phyloP scores from a whole-genome alignment of 768 basidiomycete genomes.

The Leccinellum rugosiceps region DNA sequence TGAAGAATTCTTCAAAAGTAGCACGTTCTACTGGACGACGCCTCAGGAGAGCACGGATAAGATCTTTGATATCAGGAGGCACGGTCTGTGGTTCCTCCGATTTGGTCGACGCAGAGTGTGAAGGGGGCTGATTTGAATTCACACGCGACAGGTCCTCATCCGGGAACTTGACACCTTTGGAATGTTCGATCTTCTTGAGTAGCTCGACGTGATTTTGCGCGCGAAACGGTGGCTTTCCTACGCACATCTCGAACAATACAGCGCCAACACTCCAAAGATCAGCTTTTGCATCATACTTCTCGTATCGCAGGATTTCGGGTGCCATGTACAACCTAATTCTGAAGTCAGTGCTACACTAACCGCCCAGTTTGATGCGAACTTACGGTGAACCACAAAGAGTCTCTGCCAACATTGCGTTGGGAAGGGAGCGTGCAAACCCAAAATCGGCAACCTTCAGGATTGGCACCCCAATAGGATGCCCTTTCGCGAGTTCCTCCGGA shows the following conservation, averaged over 20 bases:
- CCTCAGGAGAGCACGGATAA: slow-evolving; percentile 82
- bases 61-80: slow-evolving; percentile 79
- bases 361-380: slow-evolving; percentile 31
- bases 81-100: slow-evolving; percentile 58
- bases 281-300: slow-evolving; percentile 97
- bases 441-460: slow-evolving; percentile 98
- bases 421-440: slow-evolving; percentile 91
- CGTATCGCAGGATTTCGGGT: slow-evolving; percentile 93
- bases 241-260: slow-evolving; percentile 92
- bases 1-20: slow-evolving; percentile 91
- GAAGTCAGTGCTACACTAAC: neutral
- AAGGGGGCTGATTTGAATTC: slow-evolving; percentile 32
- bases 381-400: slow-evolving; percentile 97
- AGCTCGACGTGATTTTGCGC: slow-evolving; percentile 96
- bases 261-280: slow-evolving; percentile 99
- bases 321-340: slow-evolving; percentile 88
- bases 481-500: slow-evolving; percentile 73
- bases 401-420: slow-evolving; percentile 92
- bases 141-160: slow-evolving; percentile 70
- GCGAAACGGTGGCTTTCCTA: slow-evolving; percentile 91
- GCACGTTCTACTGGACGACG: slow-evolving; percentile 82
- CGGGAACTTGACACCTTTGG: slow-evolving; percentile 91
- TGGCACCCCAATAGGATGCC: slow-evolving; percentile 90
- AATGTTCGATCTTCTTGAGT: slow-evolving; percentile 85
- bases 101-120: slow-evolving; percentile 19